Conservation (phyloP, 495 filamentous ascomycete genomes). For the Daldinia loculata region DNA sequence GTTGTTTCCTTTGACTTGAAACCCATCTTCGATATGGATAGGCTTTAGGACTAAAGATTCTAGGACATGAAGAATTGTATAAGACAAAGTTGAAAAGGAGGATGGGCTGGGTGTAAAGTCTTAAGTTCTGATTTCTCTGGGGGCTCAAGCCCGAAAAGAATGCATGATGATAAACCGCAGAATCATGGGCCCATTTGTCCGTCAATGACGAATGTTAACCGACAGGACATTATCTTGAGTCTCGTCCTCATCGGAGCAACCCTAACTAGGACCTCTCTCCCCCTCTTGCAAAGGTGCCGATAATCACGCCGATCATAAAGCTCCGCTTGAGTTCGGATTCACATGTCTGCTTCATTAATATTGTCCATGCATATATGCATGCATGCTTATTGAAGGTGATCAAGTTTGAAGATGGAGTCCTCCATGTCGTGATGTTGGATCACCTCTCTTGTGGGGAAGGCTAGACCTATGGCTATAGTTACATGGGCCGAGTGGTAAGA, state of each 20-base stretch:
- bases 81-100: background rate
- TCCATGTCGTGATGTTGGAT: background rate
- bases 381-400: background rate
- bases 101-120: background rate
- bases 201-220: background rate
- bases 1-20: background rate
- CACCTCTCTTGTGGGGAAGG: background rate
- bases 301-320: background rate
- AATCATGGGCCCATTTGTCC: background rate
- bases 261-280: background rate
- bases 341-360: background rate
- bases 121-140: background rate
- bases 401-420: background rate
- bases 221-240: background rate
- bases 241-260: background rate
- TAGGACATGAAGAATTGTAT: background rate
- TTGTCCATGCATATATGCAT: background rate
- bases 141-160: background rate
- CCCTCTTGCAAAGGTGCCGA: background rate
- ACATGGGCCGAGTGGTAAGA: background rate
- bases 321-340: background rate
- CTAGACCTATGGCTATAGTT: background rate
- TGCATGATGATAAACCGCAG: background rate
- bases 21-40: background rate
- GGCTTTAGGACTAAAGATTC: background rate